phyloP scores from a whole-genome alignment of 2,329 filamentous ascomycete genomes.

The Cordyceps javanica region DNA sequence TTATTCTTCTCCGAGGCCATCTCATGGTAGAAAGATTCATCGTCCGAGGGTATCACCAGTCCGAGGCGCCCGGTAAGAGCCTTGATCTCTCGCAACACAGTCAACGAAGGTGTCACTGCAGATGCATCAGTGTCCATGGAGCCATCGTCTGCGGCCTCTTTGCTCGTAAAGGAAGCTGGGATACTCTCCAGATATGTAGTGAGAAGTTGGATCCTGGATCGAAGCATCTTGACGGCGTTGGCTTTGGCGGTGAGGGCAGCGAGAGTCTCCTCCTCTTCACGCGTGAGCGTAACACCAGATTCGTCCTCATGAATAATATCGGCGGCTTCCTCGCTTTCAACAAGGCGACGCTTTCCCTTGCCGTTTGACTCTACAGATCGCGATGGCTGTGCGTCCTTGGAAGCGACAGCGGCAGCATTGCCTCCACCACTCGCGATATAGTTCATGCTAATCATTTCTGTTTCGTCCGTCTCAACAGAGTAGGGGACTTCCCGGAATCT shows the following conservation, averaged over 20 bases:
- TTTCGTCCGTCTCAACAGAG: constrained; percentile 86
- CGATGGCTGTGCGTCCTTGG: constrained; percentile 36
- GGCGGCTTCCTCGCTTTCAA: constrained; percentile 26
- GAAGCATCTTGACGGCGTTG: constrained; percentile 91
- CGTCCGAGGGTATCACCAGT: constrained; percentile 68
- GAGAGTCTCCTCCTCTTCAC: constrained; percentile 56
- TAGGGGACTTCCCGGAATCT: constrained; percentile 81
- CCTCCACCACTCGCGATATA: constrained; percentile 82
- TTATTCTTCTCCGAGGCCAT: constrained; percentile 76
- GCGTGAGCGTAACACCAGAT: constrained; percentile 37
- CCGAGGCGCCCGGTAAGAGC: constrained; percentile 78
- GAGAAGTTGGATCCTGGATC: constrained; percentile 67
- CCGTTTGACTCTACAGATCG: constrained; percentile 41
- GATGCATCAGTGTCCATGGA: constrained; percentile 27
- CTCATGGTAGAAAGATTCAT: constrained; percentile 60
- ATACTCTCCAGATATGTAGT: constrained; percentile 70
- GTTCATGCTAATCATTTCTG: constrained; percentile 96
- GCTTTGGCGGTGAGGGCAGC: constrained; percentile 73
- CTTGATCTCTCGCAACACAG: constrained; percentile 81
- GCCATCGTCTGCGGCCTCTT: constrained; percentile 26
- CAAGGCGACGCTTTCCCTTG: constrained; percentile 45
- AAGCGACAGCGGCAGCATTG: constrained; percentile 60
- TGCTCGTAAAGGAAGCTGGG: constrained; percentile 57
- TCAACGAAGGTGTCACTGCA: constrained; percentile 50
- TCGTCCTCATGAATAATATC: constrained; percentile 18